Evolutionary conservation across 257 asterid genomes (phyloP).

Genomic region (Solanum medicagineum): DNA sequence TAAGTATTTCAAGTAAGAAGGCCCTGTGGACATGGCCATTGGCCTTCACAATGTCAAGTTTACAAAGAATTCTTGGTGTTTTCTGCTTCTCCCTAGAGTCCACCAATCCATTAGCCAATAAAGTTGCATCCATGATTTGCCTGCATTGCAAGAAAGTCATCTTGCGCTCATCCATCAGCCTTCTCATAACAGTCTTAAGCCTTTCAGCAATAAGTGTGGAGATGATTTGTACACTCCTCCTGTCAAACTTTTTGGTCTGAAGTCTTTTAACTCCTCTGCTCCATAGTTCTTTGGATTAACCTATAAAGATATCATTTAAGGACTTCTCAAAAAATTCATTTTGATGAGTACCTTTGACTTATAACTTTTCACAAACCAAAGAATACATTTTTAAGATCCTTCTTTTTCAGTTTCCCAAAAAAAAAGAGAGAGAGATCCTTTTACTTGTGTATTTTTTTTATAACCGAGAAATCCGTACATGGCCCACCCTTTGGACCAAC

Average conservation of each 20-base stretch:
- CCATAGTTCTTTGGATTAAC: background rate
- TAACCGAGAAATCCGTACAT: too few relatives aligned
- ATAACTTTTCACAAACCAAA: background rate
- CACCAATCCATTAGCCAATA: background rate
- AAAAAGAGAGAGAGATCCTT: too few relatives aligned
- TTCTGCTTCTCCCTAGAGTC: background rate
- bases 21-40: background rate
- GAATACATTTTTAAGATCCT: background rate
- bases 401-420: too few relatives aligned
- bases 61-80: background rate
- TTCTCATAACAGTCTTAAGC: background rate
- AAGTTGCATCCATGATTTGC: background rate
- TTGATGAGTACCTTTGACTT: background rate
- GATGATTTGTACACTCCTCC: background rate
- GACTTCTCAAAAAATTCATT: background rate
- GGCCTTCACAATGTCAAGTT: background rate
- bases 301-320: background rate
- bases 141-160: background rate
- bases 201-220: background rate
- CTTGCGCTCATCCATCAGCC: background rate
- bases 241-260: background rate
- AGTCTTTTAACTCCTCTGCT: background rate
- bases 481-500: too few relatives aligned
- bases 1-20: background rate
- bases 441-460: too few relatives aligned